Evolutionary conservation across 345 rosid genomes (phyloP), one percentile per base, ranked within the genome.

Genomic region (Hirschfeldia incana): DNA sequence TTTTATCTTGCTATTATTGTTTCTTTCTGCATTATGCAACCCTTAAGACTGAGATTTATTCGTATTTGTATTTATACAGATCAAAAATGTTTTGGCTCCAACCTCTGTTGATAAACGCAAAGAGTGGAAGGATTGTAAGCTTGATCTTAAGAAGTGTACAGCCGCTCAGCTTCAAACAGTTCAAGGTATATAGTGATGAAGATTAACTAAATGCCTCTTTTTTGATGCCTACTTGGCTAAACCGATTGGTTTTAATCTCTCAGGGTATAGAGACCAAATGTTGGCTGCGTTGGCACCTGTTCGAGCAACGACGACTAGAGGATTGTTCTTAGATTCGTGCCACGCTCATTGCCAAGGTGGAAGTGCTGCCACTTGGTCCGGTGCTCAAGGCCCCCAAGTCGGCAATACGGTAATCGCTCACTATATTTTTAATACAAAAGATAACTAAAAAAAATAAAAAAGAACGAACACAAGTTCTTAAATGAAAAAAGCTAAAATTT

Each of bases 261-360:
- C 87, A 95, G 99, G 74, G 30, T 95, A 86, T 71, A 83, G 97
- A 87, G 29, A 27, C 73, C 85, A 84, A 75, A 85, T 95, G 85
- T 76, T 95, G 83, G 79, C 26, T 57, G 88, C 98, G 1, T 29
- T 95, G 76, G 73, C 70, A 3, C 83, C 79, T 34, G 61, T 89
- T 17, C 84, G 74, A 17, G 86, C 62, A 66, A 80, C 87, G 9
- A 57, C 92, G 1, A 69, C 87, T 0, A 74, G 67, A 15, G 99
- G 99, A 72, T 65, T 95, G 86, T 95, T 85, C 75, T 79, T 95
- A 78, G 90, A 95, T 61, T 86, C 95, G 8, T 95, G 99, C 85
- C 87, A 86, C 10, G 87, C 91, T 66, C 98, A 95, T 70, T 95
- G 99, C 84, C 99, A 93, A 83, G 82, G 89, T 3, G 98, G 87